Evolutionary conservation across 495 filamentous ascomycete genomes (phyloP), one percentile per base, ranked within the genome.

Genomic region (Mytilinidion resinicola): DNA sequence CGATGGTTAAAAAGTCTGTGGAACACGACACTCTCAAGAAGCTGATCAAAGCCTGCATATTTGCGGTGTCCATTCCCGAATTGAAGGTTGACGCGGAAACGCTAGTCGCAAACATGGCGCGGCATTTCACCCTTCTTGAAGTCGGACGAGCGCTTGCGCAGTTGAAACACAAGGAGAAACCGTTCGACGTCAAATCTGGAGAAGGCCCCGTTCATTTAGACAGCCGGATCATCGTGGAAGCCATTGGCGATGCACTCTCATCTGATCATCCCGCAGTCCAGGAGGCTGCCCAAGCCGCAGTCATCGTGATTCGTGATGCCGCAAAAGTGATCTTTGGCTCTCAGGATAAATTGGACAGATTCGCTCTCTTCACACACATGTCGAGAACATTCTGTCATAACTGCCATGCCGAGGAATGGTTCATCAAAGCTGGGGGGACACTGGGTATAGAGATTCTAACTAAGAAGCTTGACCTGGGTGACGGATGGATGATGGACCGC

Each of bases 391-490:
- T 96, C 72, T 90, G 87, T 62, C 95, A 99, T 70, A 88, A 88
- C 60, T 99, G 95, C 68, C 87, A 96, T 58, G 89, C 91, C 62
- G 91, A 96, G 68, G 91, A 97, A 61, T 99, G 95, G 95, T 97
- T 91, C 66, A 88, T 90, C 12, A 99, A 99, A 67, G 84, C 89
- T 17, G 92, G 91, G 56, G 95, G 95, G 14, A 89, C 87, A 38
- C 71, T 92, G 19, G 95, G 95, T 46, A 96, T 99, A 55, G 84
- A 90, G 61, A 78, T 91, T 42, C 75, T 96, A 50, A 82, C 87
- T 3, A 88, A 85, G 12, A 83, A 90, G 64, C 70, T 96, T 48
- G 84, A 90, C 51, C 76, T 97, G 42, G 88, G 91, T 8, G 88
- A 95, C 61, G 65, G 76, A 17, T 99, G 92, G 91, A 75, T 97